Evolutionary conservation across 768 basidiomycete genomes (phyloP), one percentile per base, ranked within the genome.

Genomic region (Cystobasidium tubakii): DNA sequence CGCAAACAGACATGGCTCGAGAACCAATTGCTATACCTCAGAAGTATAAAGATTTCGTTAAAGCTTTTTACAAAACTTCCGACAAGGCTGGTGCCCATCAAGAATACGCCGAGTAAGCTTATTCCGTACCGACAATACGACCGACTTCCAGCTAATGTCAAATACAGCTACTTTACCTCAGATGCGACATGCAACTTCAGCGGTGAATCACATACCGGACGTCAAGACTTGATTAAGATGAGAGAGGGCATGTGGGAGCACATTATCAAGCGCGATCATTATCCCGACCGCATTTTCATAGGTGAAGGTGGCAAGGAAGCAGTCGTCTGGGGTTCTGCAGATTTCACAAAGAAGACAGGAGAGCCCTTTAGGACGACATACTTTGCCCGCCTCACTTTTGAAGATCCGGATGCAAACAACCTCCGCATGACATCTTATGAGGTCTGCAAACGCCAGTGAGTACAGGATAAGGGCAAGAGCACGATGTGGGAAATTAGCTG

Each of bases 181-280:
- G 57, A 60, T 29, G 57, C 57, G 7, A 60, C 57, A 12, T 60
- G 57, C 27, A 60, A 60, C 33, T 60, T 60, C 57, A 60, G 57
- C 33, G 57, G 57, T 12, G 57, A 60, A 34, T 60, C 57, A 15
- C 57, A 60, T 29, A 60, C 57, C 17, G 57, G 57, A 27, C 57
- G 57, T 4, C 12, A 27, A 15, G 57, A 25, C 13, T 17, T 60
- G 27, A 25, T 60, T 12, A 60, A 60, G 57, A 60, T 60, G 57
- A 27, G 57, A 27, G 57, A 60, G 57, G 57, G 57, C 10, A 60
- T 60, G 57, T 60, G 57, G 57, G 57, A 60, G 57, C 57, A 60
- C 6, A 60, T 60, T 31, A 25, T 34, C 57, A 27, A 29, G 27
- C 25, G 57, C 2, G 57, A 60, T 21, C 57, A 60, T 34, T 25